Percentiles rank a stretch among this genome's conserved stretches.
Conservation (phyloP, 2,329 filamentous ascomycete species). For the Ophiostoma angusticollis region DNA sequence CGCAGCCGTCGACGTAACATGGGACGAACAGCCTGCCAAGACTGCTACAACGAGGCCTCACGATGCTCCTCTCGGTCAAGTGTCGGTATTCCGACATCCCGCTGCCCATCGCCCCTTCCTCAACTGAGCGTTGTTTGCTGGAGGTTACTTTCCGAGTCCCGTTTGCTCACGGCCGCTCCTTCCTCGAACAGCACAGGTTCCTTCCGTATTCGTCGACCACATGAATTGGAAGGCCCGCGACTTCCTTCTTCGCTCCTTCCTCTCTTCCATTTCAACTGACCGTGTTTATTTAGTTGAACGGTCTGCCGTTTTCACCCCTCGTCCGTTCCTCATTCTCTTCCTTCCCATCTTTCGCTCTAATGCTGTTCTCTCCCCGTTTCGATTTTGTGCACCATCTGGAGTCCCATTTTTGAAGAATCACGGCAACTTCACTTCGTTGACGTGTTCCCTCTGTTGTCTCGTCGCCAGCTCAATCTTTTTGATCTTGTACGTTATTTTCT, state of each 20-base stretch:
- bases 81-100: too few species aligned
- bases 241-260: too few species aligned
- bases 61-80: too few species aligned
- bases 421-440: neutral
- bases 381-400: slow-evolving; percentile 8
- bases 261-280: too few species aligned
- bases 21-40: too few species aligned
- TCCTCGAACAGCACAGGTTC: neutral
- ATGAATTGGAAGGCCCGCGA: too few species aligned
- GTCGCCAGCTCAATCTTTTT: slow-evolving; percentile 1
- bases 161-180: neutral
- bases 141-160: neutral
- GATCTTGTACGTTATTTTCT: slow-evolving; percentile 1
- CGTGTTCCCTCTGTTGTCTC: neutral
- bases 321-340: neutral
- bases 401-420: slow-evolving; percentile 5
- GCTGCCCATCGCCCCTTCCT: too few species aligned
- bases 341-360: neutral
- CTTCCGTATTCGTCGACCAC: neutral
- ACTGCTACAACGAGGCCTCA: too few species aligned
- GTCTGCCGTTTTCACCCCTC: neutral
- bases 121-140: too few species aligned
- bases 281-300: too few species aligned
- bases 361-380: slow-evolving; percentile 1
- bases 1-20: too few species aligned